These are phyloP conservation scores for Hyphopichia buzzinii DNA, from an alignment of 1,139 yeast genomes.

Conservation along the genomic window DNA sequence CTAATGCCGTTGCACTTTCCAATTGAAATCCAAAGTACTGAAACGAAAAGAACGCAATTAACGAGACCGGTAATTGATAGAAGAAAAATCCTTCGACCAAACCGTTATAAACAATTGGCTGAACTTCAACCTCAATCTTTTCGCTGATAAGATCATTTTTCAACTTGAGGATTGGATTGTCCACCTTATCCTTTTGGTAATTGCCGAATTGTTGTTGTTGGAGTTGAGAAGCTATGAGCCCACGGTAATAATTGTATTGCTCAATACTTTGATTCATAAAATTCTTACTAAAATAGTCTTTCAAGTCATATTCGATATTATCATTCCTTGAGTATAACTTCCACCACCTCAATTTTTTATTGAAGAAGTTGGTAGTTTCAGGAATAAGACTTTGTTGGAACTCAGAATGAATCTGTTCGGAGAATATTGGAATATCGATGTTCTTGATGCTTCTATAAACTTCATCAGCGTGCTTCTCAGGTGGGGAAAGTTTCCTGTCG, in stretches of 20 bases:
- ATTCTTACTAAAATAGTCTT: conserved; percentile 33
- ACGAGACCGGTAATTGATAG: conserved; percentile 41
- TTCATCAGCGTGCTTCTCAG: conserved; percentile 9
- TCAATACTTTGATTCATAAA: conserved; percentile 45
- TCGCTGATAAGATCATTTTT: conserved; percentile 29
- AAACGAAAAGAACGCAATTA: conserved; percentile 31
- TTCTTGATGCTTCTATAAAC: conserved; percentile 15
- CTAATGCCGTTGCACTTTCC: conserved; percentile 35
- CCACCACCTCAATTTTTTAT: conserved; percentile 40
- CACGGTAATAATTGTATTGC: conserved; percentile 35
- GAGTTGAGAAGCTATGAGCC: conserved; percentile 31
- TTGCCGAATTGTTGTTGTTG: conserved; percentile 23
- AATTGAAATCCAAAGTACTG: conserved; percentile 34
- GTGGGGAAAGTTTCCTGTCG: conserved; percentile 1
- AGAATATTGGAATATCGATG: conserved; percentile 27
- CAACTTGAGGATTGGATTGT: conserved; percentile 33
- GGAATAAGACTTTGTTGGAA: conserved; percentile 38
- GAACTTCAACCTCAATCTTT: conserved; percentile 32
- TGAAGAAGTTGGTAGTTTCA: conserved; percentile 27
- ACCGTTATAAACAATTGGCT: conserved; percentile 35
- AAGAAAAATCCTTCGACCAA: conserved; percentile 31
- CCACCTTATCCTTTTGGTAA: conserved; percentile 9
- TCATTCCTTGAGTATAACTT: conserved; percentile 43
- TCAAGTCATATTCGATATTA: conserved; percentile 45
- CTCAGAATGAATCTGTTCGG: conserved; percentile 36